phyloP scores from a whole-genome alignment of 148 eudicot genomes.

The Silene latifolia region DNA sequence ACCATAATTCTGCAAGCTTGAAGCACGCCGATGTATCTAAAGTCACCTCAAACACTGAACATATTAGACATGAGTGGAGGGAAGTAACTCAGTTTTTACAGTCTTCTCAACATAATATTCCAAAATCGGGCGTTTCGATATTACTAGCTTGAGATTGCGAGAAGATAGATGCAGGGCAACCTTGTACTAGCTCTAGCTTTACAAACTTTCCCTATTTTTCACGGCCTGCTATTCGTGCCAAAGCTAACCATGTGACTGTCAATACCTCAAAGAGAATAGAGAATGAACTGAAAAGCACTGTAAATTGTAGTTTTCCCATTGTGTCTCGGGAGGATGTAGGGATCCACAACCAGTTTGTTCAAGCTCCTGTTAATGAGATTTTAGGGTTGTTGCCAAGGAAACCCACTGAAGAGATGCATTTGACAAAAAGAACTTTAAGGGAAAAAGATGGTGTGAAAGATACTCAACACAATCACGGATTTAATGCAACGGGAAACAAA shows the following conservation, averaged over 20 bases:
- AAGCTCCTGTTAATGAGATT: conserved; percentile 22
- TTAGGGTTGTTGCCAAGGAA: conserved; percentile 25
- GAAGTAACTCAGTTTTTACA: conserved; percentile 33
- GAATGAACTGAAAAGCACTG: conserved; percentile 25
- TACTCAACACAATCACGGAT: conserved; percentile 17
- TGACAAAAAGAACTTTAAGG: conserved; percentile 13
- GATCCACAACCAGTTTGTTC: no score
- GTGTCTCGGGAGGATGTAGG: conserved; percentile 34
- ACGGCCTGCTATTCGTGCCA: conserved; percentile 44
- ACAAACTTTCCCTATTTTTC: conserved; percentile 69
- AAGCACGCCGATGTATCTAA: conserved; percentile 33
- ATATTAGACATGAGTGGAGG: conserved; percentile 29
- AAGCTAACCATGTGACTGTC: conserved; percentile 36
- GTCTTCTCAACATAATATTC: conserved; percentile 33
- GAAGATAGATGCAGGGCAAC: conserved; percentile 40
- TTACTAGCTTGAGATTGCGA: conserved; percentile 31
- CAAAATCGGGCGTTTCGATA: conserved; percentile 48
- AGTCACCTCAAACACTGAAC: conserved; percentile 29
- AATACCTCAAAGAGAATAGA: conserved; percentile 28
- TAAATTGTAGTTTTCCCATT: conserved; percentile 26
- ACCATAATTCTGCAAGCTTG: conserved; percentile 20
- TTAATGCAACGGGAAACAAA: conserved; percentile 26
- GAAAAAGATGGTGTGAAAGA: conserved; percentile 11
- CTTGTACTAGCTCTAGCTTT: conserved; percentile 41
- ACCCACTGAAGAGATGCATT: conserved; percentile 28